These are phyloP conservation scores for Eragrostis tef DNA, from an alignment of 202 grass and related monocot genomes.

Conservation along the genomic window DNA sequence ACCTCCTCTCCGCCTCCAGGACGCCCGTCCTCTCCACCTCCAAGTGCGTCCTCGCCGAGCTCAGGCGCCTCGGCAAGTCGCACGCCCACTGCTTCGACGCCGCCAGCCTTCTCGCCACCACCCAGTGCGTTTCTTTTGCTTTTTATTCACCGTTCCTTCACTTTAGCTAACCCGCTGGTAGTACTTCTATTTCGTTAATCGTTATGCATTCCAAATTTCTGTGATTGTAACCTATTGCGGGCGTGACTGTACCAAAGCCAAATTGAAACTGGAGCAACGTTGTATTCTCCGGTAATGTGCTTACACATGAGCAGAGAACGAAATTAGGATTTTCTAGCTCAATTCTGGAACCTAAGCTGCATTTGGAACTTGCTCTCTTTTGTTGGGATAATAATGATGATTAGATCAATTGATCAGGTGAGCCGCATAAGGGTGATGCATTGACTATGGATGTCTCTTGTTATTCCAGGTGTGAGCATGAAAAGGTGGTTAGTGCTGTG, in stretches of 20 bases:
- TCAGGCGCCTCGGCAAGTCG: constrained; percentile 70
- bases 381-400: background rate
- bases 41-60: constrained; percentile 75
- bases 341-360: background rate
- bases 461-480: constrained; percentile 78
- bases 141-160: background rate
- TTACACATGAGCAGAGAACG: background rate
- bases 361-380: background rate
- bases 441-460: constrained; percentile 11
- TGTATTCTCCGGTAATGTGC: background rate
- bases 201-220: background rate
- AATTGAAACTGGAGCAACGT: background rate
- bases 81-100: constrained; percentile 58
- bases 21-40: constrained; percentile 69
- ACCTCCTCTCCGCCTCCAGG: constrained; percentile 64
- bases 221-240: background rate
- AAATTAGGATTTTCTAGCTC: background rate
- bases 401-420: background rate
- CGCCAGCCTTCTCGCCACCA: constrained; percentile 62
- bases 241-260: background rate
- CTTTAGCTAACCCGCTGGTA: background rate
- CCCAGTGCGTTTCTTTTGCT: constrained; percentile 44
- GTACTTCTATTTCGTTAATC: background rate
- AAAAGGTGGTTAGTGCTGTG: constrained; percentile 74
- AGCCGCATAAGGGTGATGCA: background rate